A percentile compares a stretch with the other conserved stretches of the same genome.
These are phyloP conservation scores for Butyriboletus loyo DNA, from an alignment of 768 basidiomycete species.

Conservation along the genomic window DNA sequence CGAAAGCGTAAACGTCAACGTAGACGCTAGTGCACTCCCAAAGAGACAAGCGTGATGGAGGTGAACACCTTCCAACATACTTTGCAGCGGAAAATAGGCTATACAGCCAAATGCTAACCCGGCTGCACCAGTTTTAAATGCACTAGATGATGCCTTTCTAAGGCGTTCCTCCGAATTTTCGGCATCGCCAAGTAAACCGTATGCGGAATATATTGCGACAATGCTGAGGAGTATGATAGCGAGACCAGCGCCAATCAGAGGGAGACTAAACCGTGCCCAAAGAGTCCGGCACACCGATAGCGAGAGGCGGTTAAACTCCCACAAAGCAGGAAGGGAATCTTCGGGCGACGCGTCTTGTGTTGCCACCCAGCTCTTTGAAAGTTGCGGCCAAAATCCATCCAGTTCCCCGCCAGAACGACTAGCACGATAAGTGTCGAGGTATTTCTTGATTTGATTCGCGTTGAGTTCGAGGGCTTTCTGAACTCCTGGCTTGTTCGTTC, in stretches of 20 bases:
- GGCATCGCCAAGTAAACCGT: constrained; percentile 42
- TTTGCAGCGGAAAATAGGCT: constrained; percentile 29
- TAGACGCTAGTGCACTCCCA: constrained; percentile 44
- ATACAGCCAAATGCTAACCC: constrained; percentile 40
- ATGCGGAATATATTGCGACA: constrained; percentile 54
- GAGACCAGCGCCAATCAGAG: constrained; percentile 74
- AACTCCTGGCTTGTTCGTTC: constrained; percentile 36
- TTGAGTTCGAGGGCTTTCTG: constrained; percentile 66
- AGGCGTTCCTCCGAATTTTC: constrained; percentile 45
- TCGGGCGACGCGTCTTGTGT: constrained; percentile 26
- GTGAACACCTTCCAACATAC: constrained; percentile 45
- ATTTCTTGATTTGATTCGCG: constrained; percentile 68
- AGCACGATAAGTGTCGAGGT: constrained; percentile 72
- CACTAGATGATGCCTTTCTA: constrained; percentile 27
- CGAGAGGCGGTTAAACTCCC: constrained; percentile 34
- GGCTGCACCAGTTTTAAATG: constrained; percentile 32
- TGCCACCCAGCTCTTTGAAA: constrained; percentile 48
- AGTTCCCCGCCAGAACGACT: constrained; percentile 73
- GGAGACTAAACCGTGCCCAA: constrained; percentile 92
- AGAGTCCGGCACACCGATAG: constrained; percentile 68
- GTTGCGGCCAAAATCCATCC: constrained; percentile 54
- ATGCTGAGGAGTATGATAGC: constrained; percentile 54
- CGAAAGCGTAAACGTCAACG: constrained; percentile 41
- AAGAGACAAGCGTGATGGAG: constrained; percentile 52
- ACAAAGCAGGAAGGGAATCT: constrained; percentile 11